A percentile compares a stretch with the other conserved stretches of the same genome.
These are phyloP conservation scores for Fusarium sacchari DNA, from an alignment of 2,329 filamentous ascomycete species.

Conservation along the genomic window DNA sequence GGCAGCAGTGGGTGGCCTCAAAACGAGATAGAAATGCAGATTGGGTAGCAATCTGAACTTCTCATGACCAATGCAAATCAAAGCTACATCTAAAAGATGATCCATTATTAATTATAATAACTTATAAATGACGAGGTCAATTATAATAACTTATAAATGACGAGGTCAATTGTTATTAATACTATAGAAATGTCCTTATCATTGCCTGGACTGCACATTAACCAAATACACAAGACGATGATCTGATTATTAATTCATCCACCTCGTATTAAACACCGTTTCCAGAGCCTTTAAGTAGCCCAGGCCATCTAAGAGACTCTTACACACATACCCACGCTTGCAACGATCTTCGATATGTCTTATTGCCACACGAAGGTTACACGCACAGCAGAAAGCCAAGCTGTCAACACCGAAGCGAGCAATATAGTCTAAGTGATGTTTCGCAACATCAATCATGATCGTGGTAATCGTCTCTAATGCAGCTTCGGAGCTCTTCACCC, in stretches of 20 bases:
- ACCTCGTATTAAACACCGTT: background rate
- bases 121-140: no score
- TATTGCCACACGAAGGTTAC: rapidly evolving
- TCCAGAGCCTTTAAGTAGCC: background rate
- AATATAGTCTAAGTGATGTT: background rate
- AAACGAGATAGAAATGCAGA: rapidly evolving
- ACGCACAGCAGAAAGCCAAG: rapidly evolving
- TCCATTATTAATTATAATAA: no score
- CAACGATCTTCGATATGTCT: background rate
- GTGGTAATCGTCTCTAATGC: background rate
- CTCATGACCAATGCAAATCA: no score
- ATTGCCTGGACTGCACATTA: no score
- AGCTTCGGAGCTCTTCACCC: rapidly evolving
- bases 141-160: no score
- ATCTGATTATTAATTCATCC: background rate
- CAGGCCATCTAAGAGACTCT: rapidly evolving
- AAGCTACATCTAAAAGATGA: no score
- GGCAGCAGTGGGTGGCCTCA: background rate
- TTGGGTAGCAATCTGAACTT: no score
- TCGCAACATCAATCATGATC: background rate
- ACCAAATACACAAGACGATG: no score
- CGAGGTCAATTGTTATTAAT: no score
- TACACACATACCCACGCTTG: background rate
- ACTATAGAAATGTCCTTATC: no score
- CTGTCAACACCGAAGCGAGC: rapidly evolving